These are phyloP conservation scores for Ploettnerulaceae sp. DNA, from an alignment of 2,329 filamentous ascomycete genomes.

Conservation along the genomic window DNA sequence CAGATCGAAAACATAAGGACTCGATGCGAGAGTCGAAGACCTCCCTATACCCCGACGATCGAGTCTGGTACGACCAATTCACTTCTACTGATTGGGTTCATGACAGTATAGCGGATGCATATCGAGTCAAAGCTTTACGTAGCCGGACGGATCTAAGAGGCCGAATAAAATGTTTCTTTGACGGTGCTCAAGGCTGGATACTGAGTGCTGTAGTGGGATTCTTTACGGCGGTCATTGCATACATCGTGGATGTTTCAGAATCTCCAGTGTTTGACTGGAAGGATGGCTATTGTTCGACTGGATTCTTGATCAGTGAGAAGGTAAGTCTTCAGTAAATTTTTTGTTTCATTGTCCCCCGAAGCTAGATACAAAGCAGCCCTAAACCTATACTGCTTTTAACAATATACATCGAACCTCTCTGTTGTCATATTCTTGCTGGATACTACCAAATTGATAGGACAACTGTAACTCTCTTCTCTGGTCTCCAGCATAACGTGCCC, in stretches of 20 bases:
- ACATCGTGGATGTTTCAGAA: conserved; percentile 84
- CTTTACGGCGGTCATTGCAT: conserved; percentile 79
- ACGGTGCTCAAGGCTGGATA: conserved; percentile 91
- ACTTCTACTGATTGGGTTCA: conserved; percentile 98
- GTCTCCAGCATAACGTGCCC: too few species aligned
- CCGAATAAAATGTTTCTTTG: conserved; percentile 69
- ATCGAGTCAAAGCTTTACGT: conserved; percentile 78
- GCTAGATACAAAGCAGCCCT: neutral
- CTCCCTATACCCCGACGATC: conserved; percentile 70
- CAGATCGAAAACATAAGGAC: conserved; percentile 44
- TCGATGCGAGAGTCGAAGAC: conserved; percentile 56
- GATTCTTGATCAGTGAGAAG: conserved; percentile 72
- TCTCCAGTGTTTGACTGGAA: conserved; percentile 85
- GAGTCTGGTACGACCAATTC: conserved; percentile 98
- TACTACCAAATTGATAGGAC: too few species aligned
- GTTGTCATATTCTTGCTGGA: too few species aligned
- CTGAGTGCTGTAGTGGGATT: conserved; percentile 86
- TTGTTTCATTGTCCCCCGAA: neutral
- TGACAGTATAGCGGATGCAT: conserved; percentile 91
- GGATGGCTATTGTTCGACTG: conserved; percentile 70
- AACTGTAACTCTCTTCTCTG: too few species aligned
- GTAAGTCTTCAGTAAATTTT: conserved; percentile 34
- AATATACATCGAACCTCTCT: neutral
- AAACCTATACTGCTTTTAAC: too few species aligned
- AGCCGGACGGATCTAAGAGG: conserved; percentile 80